phyloP scores from a whole-genome alignment of 2,329 filamentous ascomycete species.

The Phoma sp. region DNA sequence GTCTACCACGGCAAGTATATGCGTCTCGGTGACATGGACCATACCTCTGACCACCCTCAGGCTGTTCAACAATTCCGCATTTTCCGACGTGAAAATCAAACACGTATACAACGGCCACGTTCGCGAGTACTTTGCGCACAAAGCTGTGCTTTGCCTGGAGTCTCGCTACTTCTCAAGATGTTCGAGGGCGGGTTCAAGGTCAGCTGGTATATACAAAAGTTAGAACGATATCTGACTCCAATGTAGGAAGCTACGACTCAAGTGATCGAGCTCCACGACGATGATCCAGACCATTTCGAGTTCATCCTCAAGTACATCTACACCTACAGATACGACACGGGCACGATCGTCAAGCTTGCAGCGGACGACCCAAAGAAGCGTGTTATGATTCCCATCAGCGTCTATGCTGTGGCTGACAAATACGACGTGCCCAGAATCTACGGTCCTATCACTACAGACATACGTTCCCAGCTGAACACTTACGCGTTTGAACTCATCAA shows the following conservation, averaged over 20 bases:
- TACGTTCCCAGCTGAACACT: background rate
- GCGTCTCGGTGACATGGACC: no score
- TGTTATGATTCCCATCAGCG: background rate
- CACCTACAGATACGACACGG: constrained; percentile 1
- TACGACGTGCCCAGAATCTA: background rate
- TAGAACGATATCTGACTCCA: no score
- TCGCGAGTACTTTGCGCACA: constrained; percentile 18
- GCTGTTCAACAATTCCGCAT: constrained; percentile 14
- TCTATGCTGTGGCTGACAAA: background rate
- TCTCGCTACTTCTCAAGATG: constrained; percentile 18
- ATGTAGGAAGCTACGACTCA: constrained; percentile 9
- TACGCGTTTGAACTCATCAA: background rate
- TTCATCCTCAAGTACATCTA: constrained; percentile 23
- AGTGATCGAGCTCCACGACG: constrained; percentile 21
- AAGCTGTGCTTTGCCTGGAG: constrained; percentile 7
- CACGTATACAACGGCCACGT: constrained; percentile 3
- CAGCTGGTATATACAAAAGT: background rate
- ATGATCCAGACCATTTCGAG: constrained; percentile 19
- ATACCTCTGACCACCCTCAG: background rate
- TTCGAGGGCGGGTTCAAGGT: constrained; percentile 24
- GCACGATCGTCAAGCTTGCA: background rate
- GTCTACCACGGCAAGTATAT: background rate
- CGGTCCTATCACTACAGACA: background rate
- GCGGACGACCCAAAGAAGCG: background rate
- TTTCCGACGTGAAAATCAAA: constrained; percentile 18